These are phyloP conservation scores for Tirmania nivea DNA, from an alignment of 495 filamentous ascomycete genomes.

Conservation along the genomic window DNA sequence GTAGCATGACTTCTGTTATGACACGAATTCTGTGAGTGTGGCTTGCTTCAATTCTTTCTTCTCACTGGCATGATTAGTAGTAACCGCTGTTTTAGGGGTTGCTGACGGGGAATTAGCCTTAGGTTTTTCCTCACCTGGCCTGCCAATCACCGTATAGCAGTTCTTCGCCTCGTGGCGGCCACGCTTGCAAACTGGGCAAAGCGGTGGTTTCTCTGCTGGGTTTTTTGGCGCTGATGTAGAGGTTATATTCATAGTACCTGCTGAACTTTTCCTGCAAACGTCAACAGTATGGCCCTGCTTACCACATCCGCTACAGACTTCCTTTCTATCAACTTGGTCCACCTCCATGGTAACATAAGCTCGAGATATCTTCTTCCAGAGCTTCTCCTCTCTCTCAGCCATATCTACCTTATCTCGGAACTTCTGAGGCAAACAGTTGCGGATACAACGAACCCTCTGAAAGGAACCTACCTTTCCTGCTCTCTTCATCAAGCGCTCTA, in stretches of 20 bases:
- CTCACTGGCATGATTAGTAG: neutral
- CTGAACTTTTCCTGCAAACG: neutral
- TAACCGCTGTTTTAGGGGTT: neutral
- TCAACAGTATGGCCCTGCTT: neutral
- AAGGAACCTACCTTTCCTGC: neutral
- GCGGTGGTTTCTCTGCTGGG: neutral
- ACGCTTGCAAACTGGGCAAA: neutral
- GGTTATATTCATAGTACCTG: neutral
- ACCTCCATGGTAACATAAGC: neutral
- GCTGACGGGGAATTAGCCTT: neutral
- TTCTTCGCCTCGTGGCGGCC: too few relatives aligned
- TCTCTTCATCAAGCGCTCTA: neutral
- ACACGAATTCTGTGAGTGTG: neutral
- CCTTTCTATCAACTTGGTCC: neutral
- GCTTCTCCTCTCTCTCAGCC: neutral
- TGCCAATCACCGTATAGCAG: neutral
- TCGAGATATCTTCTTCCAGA: neutral
- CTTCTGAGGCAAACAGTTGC: neutral
- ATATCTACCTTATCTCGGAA: neutral
- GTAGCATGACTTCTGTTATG: neutral
- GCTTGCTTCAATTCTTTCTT: neutral
- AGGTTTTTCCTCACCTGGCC: neutral
- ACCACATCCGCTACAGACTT: neutral
- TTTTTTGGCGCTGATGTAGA: neutral
- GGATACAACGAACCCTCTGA: neutral